phyloP scores from a whole-genome alignment of 2,329 filamentous ascomycete genomes.

The Sclerotinia trifoliorum region DNA sequence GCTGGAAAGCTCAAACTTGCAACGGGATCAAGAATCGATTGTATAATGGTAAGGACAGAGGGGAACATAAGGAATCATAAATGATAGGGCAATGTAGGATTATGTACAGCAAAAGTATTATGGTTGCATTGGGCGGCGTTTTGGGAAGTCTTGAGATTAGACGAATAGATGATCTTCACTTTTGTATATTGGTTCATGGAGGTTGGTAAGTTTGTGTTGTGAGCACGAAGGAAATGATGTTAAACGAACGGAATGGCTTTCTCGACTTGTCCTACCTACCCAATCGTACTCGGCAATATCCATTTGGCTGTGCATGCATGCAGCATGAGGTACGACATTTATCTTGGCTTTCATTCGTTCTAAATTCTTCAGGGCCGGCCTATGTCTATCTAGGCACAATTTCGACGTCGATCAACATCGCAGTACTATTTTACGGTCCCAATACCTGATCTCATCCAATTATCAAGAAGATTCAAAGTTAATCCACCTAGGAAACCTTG shows the following conservation, averaged over 20 bases:
- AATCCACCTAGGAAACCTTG: neutral
- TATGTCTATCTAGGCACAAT: neutral
- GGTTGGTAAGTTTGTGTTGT: neutral
- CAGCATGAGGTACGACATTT: slow-evolving; percentile 6
- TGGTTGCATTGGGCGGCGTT: slow-evolving; percentile 20
- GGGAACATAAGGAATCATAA: neutral
- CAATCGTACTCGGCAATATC: neutral
- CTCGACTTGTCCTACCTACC: neutral
- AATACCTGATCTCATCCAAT: no score
- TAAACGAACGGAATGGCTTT: no score
- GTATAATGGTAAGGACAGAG: slow-evolving; percentile 27
- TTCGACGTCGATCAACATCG: neutral
- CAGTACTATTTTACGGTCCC: neutral
- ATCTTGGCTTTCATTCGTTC: neutral
- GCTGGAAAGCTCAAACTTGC: slow-evolving; percentile 54
- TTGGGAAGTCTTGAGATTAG: slow-evolving; percentile 17
- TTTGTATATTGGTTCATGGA: slow-evolving; percentile 1
- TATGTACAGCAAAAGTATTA: slow-evolving; percentile 19
- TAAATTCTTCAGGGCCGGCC: neutral
- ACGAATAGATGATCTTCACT: slow-evolving; percentile 26
- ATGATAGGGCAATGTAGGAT: slow-evolving; percentile 22
- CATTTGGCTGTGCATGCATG: neutral
- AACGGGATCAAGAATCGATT: slow-evolving; percentile 29
- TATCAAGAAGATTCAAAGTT: neutral
- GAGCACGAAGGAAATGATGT: neutral